Evolutionary conservation across 2,329 filamentous ascomycete genomes (phyloP).

Genomic region (Sporothrix euskadiensis): DNA sequence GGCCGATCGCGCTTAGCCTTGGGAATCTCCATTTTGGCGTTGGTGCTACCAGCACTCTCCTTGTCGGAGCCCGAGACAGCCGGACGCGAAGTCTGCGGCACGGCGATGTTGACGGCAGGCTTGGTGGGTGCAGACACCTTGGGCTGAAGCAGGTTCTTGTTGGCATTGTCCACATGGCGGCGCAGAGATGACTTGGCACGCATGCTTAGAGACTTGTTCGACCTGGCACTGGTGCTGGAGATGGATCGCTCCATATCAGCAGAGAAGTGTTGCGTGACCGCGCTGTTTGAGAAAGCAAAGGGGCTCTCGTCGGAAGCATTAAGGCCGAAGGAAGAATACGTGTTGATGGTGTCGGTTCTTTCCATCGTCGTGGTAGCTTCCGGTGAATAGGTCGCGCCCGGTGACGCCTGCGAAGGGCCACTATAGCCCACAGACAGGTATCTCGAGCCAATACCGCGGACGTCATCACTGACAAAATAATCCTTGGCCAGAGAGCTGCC

Average conservation of each 20-base stretch:
- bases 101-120: constrained; percentile 30
- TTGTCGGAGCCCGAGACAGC: constrained; percentile 25
- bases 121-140: constrained; percentile 41
- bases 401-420: not conserved
- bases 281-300: not conserved
- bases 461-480: constrained; percentile 30
- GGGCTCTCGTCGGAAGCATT: not conserved
- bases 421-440: constrained; percentile 33
- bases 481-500: not conserved
- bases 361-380: constrained; percentile 29
- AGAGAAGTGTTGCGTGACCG: not conserved
- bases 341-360: constrained; percentile 1
- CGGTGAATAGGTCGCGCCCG: constrained; percentile 31
- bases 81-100: constrained; percentile 28
- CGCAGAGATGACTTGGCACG: constrained; percentile 52
- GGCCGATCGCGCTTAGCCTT: constrained; percentile 59
- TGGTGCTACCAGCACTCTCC: constrained; percentile 39
- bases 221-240: constrained; percentile 53
- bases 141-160: constrained; percentile 44
- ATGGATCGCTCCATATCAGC: constrained; percentile 46
- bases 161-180: constrained; percentile 49
- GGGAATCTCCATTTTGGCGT: constrained; percentile 44
- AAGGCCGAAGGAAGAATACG: constrained; percentile 37
- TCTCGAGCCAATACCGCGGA: constrained; percentile 45
- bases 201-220: constrained; percentile 48